Base-by-base conservation (phyloP, 106 monocot genomes). In the Dendrobium officinale region DNA sequence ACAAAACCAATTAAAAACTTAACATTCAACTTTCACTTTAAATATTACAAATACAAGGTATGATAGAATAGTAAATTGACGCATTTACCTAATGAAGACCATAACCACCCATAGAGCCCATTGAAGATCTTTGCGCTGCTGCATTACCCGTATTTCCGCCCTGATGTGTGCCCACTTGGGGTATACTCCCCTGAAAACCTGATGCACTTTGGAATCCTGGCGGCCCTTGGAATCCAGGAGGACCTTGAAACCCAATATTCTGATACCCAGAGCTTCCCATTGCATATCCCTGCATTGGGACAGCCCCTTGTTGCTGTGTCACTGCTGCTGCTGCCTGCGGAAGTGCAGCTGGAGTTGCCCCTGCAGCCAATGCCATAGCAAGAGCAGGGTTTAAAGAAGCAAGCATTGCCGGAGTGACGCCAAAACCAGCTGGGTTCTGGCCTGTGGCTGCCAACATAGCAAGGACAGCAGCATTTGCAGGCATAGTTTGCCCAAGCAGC, bases 331-430 rank as follows among this genome's bases (percentile, higher is more conserved):
- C 51, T 51, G 51, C 51, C 75, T 40, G 19, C 7, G 15, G 48
- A 26, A 75, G 16, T 10, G 75, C 47, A 47, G 75, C 16, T 48
- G 44, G 20, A 17, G 75, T 15, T 42, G 40, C 75, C 0, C 84
- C 91, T 43, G 77, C 84, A 59, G 85, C 75, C 70, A 88, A 80
- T 27, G 92, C 91, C 6, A 92, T 93, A 3, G 89, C 89, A 26
- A 93, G 75, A 26, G 93, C 93, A 17, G 91, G 93, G 41, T 91
- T 91, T 78, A 96, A 22, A 1, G 89, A 84, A 15, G 93, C 96
- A 79, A 97, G 81, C 79, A 93, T 77, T 9, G 89, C 90, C 0
- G 95, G 95, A 2, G 78, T 82, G 64, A 94, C 61, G 6, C 89
- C 91, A 77, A 88, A 91, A 20, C 87, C 85, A 4, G 80, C 82